These are phyloP conservation scores for Pilobolus umbonatus DNA, from an alignment of 192 early-diverging fungal genomes.

Conservation along the genomic window DNA sequence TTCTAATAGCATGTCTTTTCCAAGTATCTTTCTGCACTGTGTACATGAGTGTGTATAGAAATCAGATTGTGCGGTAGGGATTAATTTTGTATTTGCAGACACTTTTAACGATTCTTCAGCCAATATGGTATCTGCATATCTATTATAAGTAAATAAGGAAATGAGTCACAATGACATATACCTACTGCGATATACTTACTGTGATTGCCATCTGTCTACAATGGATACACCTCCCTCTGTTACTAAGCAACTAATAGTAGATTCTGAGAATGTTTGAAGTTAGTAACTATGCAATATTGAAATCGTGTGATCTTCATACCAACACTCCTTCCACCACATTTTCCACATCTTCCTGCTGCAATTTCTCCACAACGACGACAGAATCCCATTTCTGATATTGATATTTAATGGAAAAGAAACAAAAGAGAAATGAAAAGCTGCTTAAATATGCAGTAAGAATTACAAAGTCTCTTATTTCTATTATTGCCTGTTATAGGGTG, in stretches of 20 bases:
- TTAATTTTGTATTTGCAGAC: constrained; percentile 5
- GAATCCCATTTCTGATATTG: constrained; percentile 52
- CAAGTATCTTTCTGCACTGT: too few relatives aligned
- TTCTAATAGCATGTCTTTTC: constrained; percentile 10
- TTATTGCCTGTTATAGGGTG: constrained; percentile 11
- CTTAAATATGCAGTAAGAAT: constrained; percentile 8
- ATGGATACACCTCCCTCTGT: background rate
- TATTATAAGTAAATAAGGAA: background rate
- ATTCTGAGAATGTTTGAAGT: constrained; percentile 1
- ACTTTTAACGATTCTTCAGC: constrained; percentile 6
- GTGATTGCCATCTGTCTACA: constrained; percentile 25
- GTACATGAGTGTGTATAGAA: constrained; percentile 3
- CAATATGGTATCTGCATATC: constrained; percentile 9
- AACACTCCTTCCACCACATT: constrained; percentile 46
- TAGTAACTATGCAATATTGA: background rate
- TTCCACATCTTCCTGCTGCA: constrained; percentile 38
- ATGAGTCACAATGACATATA: background rate
- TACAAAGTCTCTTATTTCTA: constrained; percentile 1
- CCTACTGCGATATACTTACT: constrained; percentile 12
- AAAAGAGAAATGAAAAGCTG: constrained; percentile 8
- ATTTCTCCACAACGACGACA: constrained; percentile 52
- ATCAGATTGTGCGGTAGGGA: constrained; percentile 1
- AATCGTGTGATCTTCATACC: constrained; percentile 28
- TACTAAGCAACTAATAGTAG: constrained; percentile 8
- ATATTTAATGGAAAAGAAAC: constrained; percentile 15